These are phyloP conservation scores for Candida sanyaensis DNA, from an alignment of 1,139 yeast species.

Conservation along the genomic window DNA sequence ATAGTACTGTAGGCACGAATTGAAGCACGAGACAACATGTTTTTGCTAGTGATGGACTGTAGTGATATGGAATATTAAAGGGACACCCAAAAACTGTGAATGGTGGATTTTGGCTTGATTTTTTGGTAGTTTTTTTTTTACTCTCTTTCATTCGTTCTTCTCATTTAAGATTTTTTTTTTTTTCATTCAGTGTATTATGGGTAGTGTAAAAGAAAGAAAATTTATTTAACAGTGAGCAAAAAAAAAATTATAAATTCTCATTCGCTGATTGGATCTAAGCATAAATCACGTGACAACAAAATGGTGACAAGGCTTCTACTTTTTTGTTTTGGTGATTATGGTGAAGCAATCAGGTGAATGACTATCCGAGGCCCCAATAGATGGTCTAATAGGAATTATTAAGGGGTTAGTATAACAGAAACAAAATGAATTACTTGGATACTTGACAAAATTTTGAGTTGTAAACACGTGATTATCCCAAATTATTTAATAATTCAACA, in stretches of 20 bases:
- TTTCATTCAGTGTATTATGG: not conserved
- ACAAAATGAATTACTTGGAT: too few relatives aligned
- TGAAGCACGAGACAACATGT: slow-evolving; percentile 47
- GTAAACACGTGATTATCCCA: too few relatives aligned
- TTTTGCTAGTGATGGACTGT: slow-evolving; percentile 4
- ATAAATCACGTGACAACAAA: slow-evolving; percentile 10
- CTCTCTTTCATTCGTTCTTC: slow-evolving; percentile 4
- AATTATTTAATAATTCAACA: too few relatives aligned
- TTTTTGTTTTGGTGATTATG: too few relatives aligned
- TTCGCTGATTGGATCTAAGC: slow-evolving; percentile 17
- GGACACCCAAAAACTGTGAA: slow-evolving; percentile 3
- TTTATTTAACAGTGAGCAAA: not conserved
- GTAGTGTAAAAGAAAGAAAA: not conserved
- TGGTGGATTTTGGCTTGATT: not conserved
- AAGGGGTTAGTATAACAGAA: too few relatives aligned
- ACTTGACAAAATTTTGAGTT: too few relatives aligned
- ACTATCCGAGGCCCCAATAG: too few relatives aligned
- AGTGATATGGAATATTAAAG: not conserved
- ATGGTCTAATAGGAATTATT: too few relatives aligned
- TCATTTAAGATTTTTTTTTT: slow-evolving; percentile 1
- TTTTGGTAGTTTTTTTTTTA: slow-evolving; percentile 3
- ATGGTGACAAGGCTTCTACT: too few relatives aligned
- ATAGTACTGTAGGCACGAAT: slow-evolving; percentile 53
- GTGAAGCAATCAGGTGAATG: too few relatives aligned
- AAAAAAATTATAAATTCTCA: slow-evolving; percentile 16